Base-by-base conservation (phyloP, 768 basidiomycete genomes). In the Calvatia gigantea region DNA sequence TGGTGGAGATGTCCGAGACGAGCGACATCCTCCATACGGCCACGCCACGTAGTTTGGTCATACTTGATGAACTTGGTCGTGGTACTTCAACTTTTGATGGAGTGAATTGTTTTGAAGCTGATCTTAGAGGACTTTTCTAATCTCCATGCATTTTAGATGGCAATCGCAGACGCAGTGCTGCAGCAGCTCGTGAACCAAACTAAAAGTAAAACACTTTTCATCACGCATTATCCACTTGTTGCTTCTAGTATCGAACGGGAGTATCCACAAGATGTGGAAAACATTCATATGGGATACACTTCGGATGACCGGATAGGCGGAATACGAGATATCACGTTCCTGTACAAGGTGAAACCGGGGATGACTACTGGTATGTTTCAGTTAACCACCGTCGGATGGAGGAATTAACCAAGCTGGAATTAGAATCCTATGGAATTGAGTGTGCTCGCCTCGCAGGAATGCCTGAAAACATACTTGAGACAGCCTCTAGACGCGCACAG, bases 1-100 rank as follows among this genome's bases (percentile, higher is more conserved):
- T 97, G 95, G 91, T 98, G 2, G 96, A 99, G 70, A 87, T 98
- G 78, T 79, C 88, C 4, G 94, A 98, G 67, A 97, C 95, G 0
- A 88, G 86, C 62, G 91, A 97, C 63, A 94, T 98, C 54, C 70
- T 98, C 12, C 79, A 85, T 32, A 75, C 83, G 3, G 89, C 91
- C 0, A 89, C 92, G 0, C 68, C 77, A 3, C 79, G 78, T 28
- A 93, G 90, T 48, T 77, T 98, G 9, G 89, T 99, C 11, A 88
- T 99, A 37, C 76, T 98, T 2, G 96, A 99, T 64, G 89, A 91
- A 65, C 78, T 96, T 8, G 94, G 94, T 25, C 75, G 93, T 37
- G 95, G 96, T 14, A 98, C 94, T 0, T 88, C 89, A 0, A 96
- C 96, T 0, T 93, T 88, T 60, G 96, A 99, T 66, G 96, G 96